These are phyloP conservation scores for Aspergillus sp. DNA, from an alignment of 2,329 filamentous ascomycete species.

Conservation along the genomic window DNA sequence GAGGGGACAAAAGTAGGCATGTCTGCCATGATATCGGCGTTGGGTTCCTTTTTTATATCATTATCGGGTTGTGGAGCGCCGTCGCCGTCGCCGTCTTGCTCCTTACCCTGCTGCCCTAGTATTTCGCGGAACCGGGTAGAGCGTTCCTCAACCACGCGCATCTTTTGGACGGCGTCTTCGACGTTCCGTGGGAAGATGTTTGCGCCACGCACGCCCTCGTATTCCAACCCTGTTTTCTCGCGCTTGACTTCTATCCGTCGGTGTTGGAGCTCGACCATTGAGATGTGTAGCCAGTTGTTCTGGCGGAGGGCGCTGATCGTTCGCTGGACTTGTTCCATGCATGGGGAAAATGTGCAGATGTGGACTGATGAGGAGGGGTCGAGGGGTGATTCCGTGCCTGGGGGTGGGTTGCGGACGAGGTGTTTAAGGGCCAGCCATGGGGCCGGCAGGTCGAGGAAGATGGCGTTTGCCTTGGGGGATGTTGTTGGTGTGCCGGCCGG, in stretches of 20 bases:
- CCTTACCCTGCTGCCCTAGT: conserved; percentile 16
- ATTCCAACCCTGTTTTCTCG: conserved; percentile 73
- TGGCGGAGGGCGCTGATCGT: conserved; percentile 79
- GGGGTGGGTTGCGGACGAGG: conserved; percentile 39
- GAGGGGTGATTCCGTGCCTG: conserved; percentile 53
- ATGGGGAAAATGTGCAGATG: conserved; percentile 93
- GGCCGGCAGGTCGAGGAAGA: conserved; percentile 53
- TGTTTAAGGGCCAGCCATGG: conserved; percentile 52
- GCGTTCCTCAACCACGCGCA: conserved; percentile 71
- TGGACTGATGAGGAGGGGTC: conserved; percentile 71
- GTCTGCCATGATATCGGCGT: conserved; percentile 18
- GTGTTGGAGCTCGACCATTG: conserved; percentile 87
- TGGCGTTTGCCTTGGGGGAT: conserved; percentile 46
- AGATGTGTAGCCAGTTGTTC: conserved; percentile 85
- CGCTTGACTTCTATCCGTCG: conserved; percentile 77
- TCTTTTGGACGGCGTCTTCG: conserved; percentile 70
- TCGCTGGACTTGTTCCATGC: conserved; percentile 90
- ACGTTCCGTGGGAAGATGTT: conserved; percentile 68
- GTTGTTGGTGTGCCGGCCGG: not conserved
- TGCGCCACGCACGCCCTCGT: conserved; percentile 66
- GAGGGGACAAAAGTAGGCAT: conserved; percentile 15
- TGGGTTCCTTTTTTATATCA: conserved; percentile 15
- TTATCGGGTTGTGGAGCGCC: not conserved
- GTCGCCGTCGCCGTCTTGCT: conserved; percentile 19
- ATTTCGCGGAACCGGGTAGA: conserved; percentile 63